Base-by-base conservation (phyloP, 1,284 basidiomycete genomes). In the Ganoderma multipileum region DNA sequence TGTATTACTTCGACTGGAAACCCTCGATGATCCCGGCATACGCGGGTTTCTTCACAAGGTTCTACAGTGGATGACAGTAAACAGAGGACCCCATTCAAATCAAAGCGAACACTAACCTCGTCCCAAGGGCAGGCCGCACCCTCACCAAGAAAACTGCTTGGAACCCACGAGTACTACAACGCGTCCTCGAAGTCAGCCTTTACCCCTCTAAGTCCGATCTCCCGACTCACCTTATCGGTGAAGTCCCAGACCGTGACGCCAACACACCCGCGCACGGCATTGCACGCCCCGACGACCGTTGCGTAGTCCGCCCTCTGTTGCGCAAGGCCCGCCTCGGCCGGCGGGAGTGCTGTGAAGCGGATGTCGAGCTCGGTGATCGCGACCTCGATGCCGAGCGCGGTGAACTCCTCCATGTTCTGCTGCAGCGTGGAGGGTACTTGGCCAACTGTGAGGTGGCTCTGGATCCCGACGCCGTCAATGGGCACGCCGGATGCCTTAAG, bases 311-410 rank as follows among this genome's bases (percentile, higher is more conserved):
- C 79, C 76, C 84, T 79, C 74, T 90, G 88, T 72, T 89, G 86
- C 20, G 77, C 81, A 63, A 87, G 79, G 23, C 83, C 76, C 9
- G 81, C 84, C 16, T 78, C 73, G 9, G 85, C 86, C n/a, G 79
- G 81, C 14, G 87, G 87, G 14, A 87, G 79, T 14, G 83, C 83
- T 23, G 42, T 50, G 85, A 88, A 87, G 60, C 87, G 82, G 71
- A 89, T 85, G 74, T 90, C 88, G 61, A 90, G 81, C 75, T 89
- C 88, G 7, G 87, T 89, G 67, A 89, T 82, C 20, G 87, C 87
- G 23, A 90, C 83, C 70, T 89, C 87, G 52, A 89, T 78, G 18
- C 87, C 88, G 28, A 87, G 82, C 26, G 83, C 83, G 33, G 82
- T 79, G 73, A 89, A 87, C 61, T 82, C 79, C 73, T 83, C 75